A percentile compares a stretch with the other conserved stretches of the same genome.
These are phyloP conservation scores for Setaria viridis DNA, from an alignment of 202 grass and related monocot species.

Conservation along the genomic window DNA sequence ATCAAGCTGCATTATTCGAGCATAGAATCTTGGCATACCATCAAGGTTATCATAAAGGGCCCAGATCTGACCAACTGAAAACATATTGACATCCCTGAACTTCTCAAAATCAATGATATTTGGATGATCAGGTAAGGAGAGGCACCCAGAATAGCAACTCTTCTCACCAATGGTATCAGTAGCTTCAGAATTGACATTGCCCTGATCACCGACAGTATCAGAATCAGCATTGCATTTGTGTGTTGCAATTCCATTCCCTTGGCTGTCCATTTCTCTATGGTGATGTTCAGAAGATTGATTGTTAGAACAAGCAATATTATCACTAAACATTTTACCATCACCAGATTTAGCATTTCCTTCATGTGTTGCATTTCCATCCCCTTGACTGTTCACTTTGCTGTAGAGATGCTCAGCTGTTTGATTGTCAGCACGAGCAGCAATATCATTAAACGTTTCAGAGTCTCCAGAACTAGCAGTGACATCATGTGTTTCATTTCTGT, in stretches of 20 bases:
- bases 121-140: slow-evolving; percentile 18
- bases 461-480: neutral
- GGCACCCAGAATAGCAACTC: neutral
- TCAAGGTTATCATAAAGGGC: slow-evolving; percentile 57
- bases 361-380: neutral
- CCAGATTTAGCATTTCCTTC: neutral
- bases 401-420: neutral
- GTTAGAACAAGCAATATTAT: slow-evolving; percentile 29
- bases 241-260: neutral
- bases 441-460: neutral
- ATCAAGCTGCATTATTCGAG: slow-evolving; percentile 21
- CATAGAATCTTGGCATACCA: slow-evolving; percentile 73
- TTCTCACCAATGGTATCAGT: neutral
- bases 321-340: slow-evolving; percentile 2
- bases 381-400: neutral
- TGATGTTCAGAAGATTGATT: slow-evolving; percentile 18
- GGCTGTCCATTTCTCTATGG: neutral
- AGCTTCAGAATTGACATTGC: neutral
- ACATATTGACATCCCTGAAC: slow-evolving; percentile 39
- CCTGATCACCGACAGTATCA: neutral
- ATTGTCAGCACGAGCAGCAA: neutral
- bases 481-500: neutral
- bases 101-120: slow-evolving; percentile 74
- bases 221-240: neutral
- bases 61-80: slow-evolving; percentile 61